Evolutionary conservation across 192 early-diverging fungal genomes (phyloP), one percentile per base, ranked within the genome.

Genomic region (Linnemannia exigua): DNA sequence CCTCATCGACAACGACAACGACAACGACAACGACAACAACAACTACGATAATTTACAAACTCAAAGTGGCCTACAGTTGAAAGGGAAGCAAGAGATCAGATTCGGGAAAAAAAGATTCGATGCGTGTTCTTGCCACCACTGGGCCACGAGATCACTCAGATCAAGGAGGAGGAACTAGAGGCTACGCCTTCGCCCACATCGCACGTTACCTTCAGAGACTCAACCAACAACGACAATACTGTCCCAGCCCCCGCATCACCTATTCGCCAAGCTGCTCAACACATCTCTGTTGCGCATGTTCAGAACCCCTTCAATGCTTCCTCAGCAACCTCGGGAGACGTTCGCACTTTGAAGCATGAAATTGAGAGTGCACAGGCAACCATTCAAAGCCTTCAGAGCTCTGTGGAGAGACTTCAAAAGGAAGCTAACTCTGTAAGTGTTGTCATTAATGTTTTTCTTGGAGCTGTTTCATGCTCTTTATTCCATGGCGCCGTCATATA

Each of bases 71-170:
- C 91, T 38, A 91, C 87, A 77, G 84, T 93, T 16, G 95, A 96
- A 78, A 88, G 89, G 67, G 89, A 92, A 22, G 80, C 91, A 67
- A 93, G 89, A 88, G 90, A 89, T 33, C 87, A 86, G 37, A 94
- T 95, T 74, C 89, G 88, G 70, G 93, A 96, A 82, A 92, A 92
- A 69, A 96, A 95, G 83, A 89, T 96, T 71, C 90, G 92, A 61
- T 95, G 94, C 70, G 89, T 90, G 19, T 92, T 90, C 75, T 85
- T 92, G 22, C 84, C 89, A 17, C 67, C 89, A 35, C n/a, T 31
- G 46, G 81, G 76, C 41, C 79, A 77, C 46, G 70, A 75, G 38
- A 71, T 75, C 50, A 66, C 63, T 28, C 78, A 75, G 74, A 74
- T 78, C 74, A 80, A 51, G 73, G 74, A 78, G 38, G 81, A 81